Evolutionary conservation across 129 eudicot species (phyloP), one percentile per base, ranked within the genome.

Genomic region (Cynara cardunculus): DNA sequence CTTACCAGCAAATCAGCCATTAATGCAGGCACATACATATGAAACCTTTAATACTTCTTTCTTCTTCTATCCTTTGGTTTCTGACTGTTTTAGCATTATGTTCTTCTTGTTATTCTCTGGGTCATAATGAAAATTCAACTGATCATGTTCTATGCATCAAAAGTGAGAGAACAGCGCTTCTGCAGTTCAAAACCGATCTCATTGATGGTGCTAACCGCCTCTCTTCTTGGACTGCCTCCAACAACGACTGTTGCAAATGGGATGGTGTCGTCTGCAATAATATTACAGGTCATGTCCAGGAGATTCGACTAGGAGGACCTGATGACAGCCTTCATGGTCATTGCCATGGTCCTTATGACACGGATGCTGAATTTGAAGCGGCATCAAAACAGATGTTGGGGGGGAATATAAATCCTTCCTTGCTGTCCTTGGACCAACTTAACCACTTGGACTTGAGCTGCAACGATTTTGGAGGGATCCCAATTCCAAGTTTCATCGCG

Each of bases 361-460:
- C 49, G 0, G 62, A 35, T 37, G 71, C 77, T 10, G 46, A 19
- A n/a, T 41, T 69, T 67, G 67, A 67, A 79, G 81, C 59, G 9
- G 46, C 69, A 26, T 31, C 69, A 7, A 53, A 22, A 61, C 53
- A 56, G 14, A 62, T 71, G 59, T 75, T 82, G 16, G 12, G 81
- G 4, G 87, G 88, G 10, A 67, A 21, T 2, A 25, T 87, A 32
- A 82, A 67, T 66, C 83, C 78, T 67, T 78, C 88, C 5, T 62
- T 87, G 68, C 73, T 82, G 72, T 56, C 67, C 9, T 46, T 87
- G 27, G 78, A 74, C 22, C 80, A 81, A 2, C 74, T 84, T 73
- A 30, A 25, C 62, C 31, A 80, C 35, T 81, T 87, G 34, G 86
- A 87, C 71, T 56, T 81, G 28, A 87, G 88, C 49, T 14, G 25